A percentile compares a stretch with the other conserved stretches of the same genome.
phyloP scores from a whole-genome alignment of 2,329 filamentous ascomycete genomes.

The Colletotrichum kahawae region DNA sequence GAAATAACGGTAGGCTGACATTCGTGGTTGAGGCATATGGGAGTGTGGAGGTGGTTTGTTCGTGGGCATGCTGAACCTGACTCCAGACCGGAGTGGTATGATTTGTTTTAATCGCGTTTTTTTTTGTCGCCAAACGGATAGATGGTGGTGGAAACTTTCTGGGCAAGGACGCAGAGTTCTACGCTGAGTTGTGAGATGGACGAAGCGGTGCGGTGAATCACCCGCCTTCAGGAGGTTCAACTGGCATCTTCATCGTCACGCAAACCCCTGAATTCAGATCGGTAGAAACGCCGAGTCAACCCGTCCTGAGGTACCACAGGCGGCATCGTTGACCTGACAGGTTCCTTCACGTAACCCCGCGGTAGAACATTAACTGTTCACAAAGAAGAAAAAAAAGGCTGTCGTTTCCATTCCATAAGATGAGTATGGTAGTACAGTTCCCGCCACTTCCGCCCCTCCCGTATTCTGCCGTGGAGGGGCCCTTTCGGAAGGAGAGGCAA shows the following conservation, averaged over 20 bases:
- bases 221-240: not conserved
- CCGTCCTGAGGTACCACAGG: not conserved
- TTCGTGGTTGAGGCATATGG: not conserved
- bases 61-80: not conserved
- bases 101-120: not conserved
- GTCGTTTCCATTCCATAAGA: slow-evolving; percentile 17
- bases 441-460: not conserved
- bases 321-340: not conserved
- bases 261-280: not conserved
- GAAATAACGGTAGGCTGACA: not conserved
- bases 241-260: not conserved
- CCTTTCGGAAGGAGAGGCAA: not conserved
- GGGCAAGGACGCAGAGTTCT: not conserved
- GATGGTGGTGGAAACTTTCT: not conserved
- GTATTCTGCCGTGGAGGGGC: not conserved
- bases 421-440: slow-evolving; percentile 14
- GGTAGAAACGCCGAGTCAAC: not conserved
- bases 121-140: not conserved
- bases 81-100: not conserved
- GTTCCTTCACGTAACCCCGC: not conserved
- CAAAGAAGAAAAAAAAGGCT: slow-evolving; percentile 11
- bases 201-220: not conserved
- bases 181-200: not conserved
- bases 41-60: not conserved
- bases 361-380: not conserved